Evolutionary conservation across 2,329 filamentous ascomycete genomes (phyloP).

Genomic region (Niveomyces coronatus): DNA sequence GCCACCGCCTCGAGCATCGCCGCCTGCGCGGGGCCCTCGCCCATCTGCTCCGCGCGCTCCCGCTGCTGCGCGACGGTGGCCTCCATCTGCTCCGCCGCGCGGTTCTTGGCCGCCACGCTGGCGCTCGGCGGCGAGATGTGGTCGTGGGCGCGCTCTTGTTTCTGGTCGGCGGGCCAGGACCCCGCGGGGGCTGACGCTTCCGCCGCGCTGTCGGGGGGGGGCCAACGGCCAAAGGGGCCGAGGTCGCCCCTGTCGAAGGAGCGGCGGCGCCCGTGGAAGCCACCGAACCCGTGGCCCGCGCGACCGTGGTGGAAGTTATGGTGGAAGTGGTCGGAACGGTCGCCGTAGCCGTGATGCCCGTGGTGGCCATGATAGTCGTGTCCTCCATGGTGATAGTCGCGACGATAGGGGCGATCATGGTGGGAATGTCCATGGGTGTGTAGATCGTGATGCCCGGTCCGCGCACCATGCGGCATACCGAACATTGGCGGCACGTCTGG

Average conservation of each 20-base stretch:
- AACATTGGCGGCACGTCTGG: constrained; percentile 1
- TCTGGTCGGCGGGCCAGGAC: constrained; percentile 24
- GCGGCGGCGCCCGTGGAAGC: no score
- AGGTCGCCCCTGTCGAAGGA: no score
- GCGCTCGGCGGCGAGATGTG: constrained; percentile 14
- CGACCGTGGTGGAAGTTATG: no score
- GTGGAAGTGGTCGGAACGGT: no score
- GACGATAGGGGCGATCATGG: constrained; percentile 2
- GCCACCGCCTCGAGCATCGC: constrained; percentile 27
- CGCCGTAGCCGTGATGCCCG: no score
- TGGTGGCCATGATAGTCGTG: background rate
- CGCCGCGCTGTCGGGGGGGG: no score
- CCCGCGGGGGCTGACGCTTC: constrained; percentile 15
- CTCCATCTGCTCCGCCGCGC: constrained; percentile 24
- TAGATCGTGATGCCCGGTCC: no score
- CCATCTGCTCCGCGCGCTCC: constrained; percentile 22
- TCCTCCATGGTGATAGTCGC: background rate
- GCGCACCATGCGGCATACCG: background rate
- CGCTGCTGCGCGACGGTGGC: constrained; percentile 8
- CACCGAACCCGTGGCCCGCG: no score
- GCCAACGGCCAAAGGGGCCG: no score
- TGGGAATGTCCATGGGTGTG: constrained; percentile 1
- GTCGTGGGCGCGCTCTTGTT: constrained; percentile 7
- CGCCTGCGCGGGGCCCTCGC: constrained; percentile 14
- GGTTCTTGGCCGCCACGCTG: constrained; percentile 26